Base-by-base conservation (phyloP, 805 yeast species). In the Priceomyces medius region DNA sequence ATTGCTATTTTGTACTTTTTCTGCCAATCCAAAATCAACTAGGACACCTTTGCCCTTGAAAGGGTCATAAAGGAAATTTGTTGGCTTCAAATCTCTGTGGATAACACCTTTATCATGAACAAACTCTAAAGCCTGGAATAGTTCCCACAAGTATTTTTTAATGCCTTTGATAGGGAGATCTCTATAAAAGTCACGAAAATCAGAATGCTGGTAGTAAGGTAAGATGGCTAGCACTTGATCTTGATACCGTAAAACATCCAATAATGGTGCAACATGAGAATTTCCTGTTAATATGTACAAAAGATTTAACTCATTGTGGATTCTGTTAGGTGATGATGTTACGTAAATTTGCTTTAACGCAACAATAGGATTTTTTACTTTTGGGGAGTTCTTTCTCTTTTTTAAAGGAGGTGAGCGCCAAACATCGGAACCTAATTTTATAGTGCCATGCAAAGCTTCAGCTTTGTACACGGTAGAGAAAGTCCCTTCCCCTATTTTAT, bases 301-400 rank as follows among this genome's bases (percentile, higher is more conserved):
- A 35, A 93, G 66, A 48, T 83, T 83, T 48, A 93, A 74, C 61
- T 93, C 99, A 59, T 90, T 90, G 52, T 79, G 81, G 33, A 93
- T 91, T 62, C 99, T 76, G 47, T 80, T 83, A 0, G 98, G 97
- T 6, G 97, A 88, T 1, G 97, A 87, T 0, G 99, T 93, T 16
- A 90, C 98, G 61, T 91, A 90, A 35, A 93, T 88, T 55, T 93
- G 80, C 59, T 93, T 93, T 50, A 93, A 70, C 2, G 99, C 99
- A 43, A 93, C 98, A 38, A 71, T 59, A 34, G 71, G 72, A 50
- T 58, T 71, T 48, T 61, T 68, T 44, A 52, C 50, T 19, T 57
- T 58, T 16, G 43, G 31, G 7, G 43, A 48, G 31, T 46, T 54
- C 24, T 54, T 56, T 3, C 45, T 40, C 29, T 53, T 58, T 40